A percentile compares a stretch with the other conserved stretches of the same genome.
Evolutionary conservation across 495 filamentous ascomycete genomes (phyloP).

Genomic region (Penicillium steckii): DNA sequence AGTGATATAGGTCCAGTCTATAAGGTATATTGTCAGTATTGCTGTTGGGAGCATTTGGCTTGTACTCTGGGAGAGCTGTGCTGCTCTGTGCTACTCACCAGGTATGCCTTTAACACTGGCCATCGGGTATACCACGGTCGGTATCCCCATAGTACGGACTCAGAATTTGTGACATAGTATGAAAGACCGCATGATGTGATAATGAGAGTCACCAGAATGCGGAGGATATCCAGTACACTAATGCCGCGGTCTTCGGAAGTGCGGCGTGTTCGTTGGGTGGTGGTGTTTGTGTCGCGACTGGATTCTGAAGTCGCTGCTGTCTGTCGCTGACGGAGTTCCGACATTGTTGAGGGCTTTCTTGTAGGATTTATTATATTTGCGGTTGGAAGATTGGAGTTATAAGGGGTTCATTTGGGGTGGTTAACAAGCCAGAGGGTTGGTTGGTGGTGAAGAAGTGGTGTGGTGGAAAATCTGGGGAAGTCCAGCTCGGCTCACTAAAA

Average conservation of each 20-base stretch:
- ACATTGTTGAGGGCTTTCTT: conserved; percentile 25
- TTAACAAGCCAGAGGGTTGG: background rate
- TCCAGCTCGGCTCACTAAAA: background rate
- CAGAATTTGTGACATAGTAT: conserved; percentile 74
- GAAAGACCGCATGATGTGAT: conserved; percentile 69
- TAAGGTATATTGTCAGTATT: background rate
- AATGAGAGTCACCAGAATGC: conserved; percentile 67
- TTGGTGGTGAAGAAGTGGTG: background rate
- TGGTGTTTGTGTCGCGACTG: conserved; percentile 9
- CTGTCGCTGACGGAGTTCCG: conserved; percentile 41
- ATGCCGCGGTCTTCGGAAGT: conserved; percentile 33
- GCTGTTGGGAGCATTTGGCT: too few species aligned
- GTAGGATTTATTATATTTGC: background rate
- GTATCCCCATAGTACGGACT: conserved; percentile 66
- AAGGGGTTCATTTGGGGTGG: background rate
- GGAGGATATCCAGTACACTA: conserved; percentile 69
- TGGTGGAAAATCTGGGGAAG: conserved; percentile 9
- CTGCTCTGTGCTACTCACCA: conserved; percentile 42
- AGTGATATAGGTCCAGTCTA: conserved; percentile 57
- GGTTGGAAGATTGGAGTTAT: background rate
- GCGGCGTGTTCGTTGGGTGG: conserved; percentile 10
- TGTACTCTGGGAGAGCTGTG: too few species aligned
- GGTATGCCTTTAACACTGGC: conserved; percentile 58
- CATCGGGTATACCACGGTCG: conserved; percentile 67
- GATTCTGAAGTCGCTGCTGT: conserved; percentile 11